These are phyloP conservation scores for Pseudozyma sp. DNA, from an alignment of 1,284 basidiomycete species.

Conservation along the genomic window DNA sequence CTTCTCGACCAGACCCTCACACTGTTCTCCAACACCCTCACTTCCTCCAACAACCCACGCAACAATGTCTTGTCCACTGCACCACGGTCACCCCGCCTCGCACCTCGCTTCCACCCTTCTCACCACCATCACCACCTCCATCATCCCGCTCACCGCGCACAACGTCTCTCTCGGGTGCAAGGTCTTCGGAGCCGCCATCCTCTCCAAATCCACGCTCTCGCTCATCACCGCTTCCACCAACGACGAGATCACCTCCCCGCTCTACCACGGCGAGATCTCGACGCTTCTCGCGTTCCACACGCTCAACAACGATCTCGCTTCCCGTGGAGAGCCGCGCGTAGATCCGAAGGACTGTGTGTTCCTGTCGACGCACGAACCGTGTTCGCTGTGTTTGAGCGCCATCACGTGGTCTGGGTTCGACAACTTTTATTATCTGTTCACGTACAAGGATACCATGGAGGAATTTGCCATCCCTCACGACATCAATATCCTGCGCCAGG, in stretches of 20 bases:
- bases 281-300: conserved; percentile 21
- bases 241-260: conserved; percentile 32
- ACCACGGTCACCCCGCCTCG: conserved; percentile 11
- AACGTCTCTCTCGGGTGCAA: conserved; percentile 21
- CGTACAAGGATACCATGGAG: conserved; percentile 18
- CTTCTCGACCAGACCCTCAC: no score
- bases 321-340: accelerated
- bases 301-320: background rate
- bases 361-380: conserved; percentile 33
- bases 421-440: conserved; percentile 36
- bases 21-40: no score
- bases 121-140: conserved; percentile 6
- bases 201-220: conserved; percentile 12
- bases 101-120: conserved; percentile 7
- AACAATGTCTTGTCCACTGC: background rate
- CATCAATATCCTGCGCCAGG: conserved; percentile 22
- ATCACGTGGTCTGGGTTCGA: conserved; percentile 38
- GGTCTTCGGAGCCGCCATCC: conserved; percentile 39
- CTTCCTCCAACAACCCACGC: no score
- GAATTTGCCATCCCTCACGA: conserved; percentile 27
- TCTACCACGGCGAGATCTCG: conserved; percentile 20
- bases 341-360: conserved; percentile 23
- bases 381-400: conserved; percentile 23
- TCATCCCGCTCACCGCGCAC: conserved; percentile 23
- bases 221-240: conserved; percentile 17